Evolutionary conservation across 495 filamentous ascomycete species (phyloP).

Genomic region (Talaromyces liani): DNA sequence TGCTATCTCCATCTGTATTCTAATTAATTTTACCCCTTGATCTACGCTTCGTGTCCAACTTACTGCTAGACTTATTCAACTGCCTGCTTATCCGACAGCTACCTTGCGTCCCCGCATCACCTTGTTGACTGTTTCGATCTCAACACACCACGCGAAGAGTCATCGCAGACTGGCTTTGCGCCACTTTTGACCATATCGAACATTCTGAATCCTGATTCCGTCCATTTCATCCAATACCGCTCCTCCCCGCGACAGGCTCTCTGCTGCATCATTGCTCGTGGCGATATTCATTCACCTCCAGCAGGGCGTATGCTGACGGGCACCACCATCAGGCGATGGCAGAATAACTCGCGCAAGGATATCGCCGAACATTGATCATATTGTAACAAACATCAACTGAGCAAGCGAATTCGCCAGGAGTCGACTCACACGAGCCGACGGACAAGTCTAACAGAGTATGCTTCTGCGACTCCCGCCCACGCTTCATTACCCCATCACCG

Average conservation of each 20-base stretch:
- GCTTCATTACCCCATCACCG: constrained; percentile 91
- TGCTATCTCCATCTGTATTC: neutral
- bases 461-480: constrained; percentile 43
- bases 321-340: neutral
- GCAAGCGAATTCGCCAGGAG: neutral
- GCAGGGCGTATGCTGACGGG: neutral
- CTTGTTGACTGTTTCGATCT: neutral
- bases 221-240: neutral
- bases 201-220: no score
- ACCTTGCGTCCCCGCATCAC: constrained; percentile 2
- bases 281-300: neutral
- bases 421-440: constrained; percentile 1
- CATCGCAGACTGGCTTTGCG: neutral
- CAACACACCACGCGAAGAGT: neutral
- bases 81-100: neutral
- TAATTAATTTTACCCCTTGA: neutral
- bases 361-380: neutral
- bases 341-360: neutral
- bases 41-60: neutral
- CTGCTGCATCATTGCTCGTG: neutral
- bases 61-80: neutral
- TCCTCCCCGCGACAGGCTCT: neutral
- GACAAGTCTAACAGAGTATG: constrained; percentile 24
- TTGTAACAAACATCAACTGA: neutral
- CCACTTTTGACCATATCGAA: neutral